Evolutionary conservation across 2,329 filamentous ascomycete genomes (phyloP).

Genomic region (Orbilia brochopaga): DNA sequence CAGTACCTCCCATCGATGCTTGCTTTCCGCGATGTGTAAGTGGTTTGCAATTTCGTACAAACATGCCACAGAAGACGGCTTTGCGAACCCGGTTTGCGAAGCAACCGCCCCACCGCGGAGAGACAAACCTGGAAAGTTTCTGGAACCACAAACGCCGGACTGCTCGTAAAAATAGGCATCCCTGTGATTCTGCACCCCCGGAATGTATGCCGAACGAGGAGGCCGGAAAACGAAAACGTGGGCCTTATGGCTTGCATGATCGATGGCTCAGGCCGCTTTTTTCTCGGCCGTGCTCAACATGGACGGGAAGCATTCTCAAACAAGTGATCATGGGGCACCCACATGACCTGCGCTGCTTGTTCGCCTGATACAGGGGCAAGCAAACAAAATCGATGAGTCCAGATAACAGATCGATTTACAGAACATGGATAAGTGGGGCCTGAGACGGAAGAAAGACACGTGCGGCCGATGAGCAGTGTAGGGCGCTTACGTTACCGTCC

Average conservation of each 20-base stretch:
- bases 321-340: slow-evolving; percentile 48
- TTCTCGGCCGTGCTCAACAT: neutral
- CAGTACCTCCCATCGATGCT: neutral
- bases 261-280: slow-evolving; percentile 16
- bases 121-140: slow-evolving; percentile 44
- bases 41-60: neutral
- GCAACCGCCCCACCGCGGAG: neutral
- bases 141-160: slow-evolving; percentile 24
- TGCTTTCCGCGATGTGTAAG: neutral
- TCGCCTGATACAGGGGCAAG: slow-evolving; percentile 32
- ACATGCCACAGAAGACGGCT: slow-evolving; percentile 13
- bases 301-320: neutral
- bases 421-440: slow-evolving; percentile 8
- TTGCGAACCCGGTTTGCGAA: neutral
- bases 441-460: slow-evolving; percentile 11
- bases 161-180: slow-evolving; percentile 33
- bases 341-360: slow-evolving; percentile 28
- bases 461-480: slow-evolving; percentile 30
- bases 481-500: slow-evolving; percentile 34
- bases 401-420: slow-evolving; percentile 7
- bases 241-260: slow-evolving; percentile 14
- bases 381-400: neutral
- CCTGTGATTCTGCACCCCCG: neutral
- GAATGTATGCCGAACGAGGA: neutral
- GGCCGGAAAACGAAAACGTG: slow-evolving; percentile 11